These are phyloP conservation scores for Magnaporthales sp. DNA, from an alignment of 2,329 filamentous ascomycete species.

Conservation along the genomic window DNA sequence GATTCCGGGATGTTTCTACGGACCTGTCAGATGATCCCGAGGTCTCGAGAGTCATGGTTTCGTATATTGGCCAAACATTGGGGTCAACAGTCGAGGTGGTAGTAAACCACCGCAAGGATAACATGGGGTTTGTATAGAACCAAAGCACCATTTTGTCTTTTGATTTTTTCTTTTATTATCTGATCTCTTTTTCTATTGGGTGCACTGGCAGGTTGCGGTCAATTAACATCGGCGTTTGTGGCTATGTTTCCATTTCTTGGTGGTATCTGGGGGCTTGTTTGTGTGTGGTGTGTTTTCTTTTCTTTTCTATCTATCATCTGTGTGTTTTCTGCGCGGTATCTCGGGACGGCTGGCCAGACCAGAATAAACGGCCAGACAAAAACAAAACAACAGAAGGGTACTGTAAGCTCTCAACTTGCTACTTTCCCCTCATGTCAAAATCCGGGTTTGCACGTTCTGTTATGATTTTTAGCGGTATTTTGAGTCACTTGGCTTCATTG, in stretches of 20 bases:
- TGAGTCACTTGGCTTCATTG: neutral
- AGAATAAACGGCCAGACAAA: neutral
- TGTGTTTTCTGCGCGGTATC: neutral
- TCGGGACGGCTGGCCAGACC: neutral
- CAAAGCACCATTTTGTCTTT: neutral
- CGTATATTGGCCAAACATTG: slow-evolving; percentile 34
- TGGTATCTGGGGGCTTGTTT: neutral
- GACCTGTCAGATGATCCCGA: slow-evolving; percentile 31
- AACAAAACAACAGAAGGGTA: neutral
- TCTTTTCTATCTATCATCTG: neutral
- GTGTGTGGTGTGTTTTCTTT: neutral
- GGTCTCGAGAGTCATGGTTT: slow-evolving; percentile 35
- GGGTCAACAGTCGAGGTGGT: slow-evolving; percentile 30
- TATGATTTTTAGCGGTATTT: neutral
- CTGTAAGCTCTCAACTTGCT: neutral
- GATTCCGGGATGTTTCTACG: slow-evolving; percentile 32
- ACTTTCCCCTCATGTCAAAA: neutral
- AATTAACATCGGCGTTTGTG: neutral
- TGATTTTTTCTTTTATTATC: too few species aligned
- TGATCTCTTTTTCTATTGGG: neutral
- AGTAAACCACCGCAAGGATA: slow-evolving; percentile 26
- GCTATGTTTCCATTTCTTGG: neutral
- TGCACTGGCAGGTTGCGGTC: neutral
- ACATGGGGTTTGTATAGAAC: slow-evolving; percentile 18
- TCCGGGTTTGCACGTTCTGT: neutral